Conservation (phyloP, 2,329 filamentous ascomycete genomes). For the Ploettnerulaceae sp. region DNA sequence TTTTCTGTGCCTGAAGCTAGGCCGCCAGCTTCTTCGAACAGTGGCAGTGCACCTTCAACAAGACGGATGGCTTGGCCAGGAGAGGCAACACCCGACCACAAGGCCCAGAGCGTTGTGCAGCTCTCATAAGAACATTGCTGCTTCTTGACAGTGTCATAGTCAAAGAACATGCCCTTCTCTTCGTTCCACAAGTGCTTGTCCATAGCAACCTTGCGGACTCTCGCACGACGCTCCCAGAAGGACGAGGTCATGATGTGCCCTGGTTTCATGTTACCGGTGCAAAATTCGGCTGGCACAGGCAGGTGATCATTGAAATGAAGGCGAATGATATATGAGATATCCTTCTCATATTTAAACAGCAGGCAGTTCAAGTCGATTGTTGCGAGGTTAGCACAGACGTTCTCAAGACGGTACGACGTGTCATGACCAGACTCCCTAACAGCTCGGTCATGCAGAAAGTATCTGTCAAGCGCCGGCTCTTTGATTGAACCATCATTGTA, state of each 20-base stretch:
- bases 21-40: constrained; percentile 83
- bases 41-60: constrained; percentile 75
- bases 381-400: constrained; percentile 79
- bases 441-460: constrained; percentile 93
- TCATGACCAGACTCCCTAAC: constrained; percentile 96
- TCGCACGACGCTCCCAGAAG: constrained; percentile 84
- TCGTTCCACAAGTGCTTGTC: constrained; percentile 95
- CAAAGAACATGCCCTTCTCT: constrained; percentile 91
- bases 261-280: constrained; percentile 59
- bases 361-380: constrained; percentile 94
- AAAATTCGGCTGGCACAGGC: constrained; percentile 77
- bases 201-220: constrained; percentile 76
- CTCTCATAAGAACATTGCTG: constrained; percentile 81
- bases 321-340: constrained; percentile 84
- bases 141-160: constrained; percentile 84
- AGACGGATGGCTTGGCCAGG: constrained; percentile 82
- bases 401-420: constrained; percentile 89
- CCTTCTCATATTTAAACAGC: constrained; percentile 94
- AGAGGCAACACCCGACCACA: constrained; percentile 88
- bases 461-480: constrained; percentile 88
- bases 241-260: constrained; percentile 76
- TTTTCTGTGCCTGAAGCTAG: constrained; percentile 85
- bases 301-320: constrained; percentile 79
- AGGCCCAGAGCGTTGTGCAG: constrained; percentile 92
- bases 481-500: constrained; percentile 75